Conservation (phyloP, 2,329 filamentous ascomycete species). For the Pseudogymnoascus sp. region DNA sequence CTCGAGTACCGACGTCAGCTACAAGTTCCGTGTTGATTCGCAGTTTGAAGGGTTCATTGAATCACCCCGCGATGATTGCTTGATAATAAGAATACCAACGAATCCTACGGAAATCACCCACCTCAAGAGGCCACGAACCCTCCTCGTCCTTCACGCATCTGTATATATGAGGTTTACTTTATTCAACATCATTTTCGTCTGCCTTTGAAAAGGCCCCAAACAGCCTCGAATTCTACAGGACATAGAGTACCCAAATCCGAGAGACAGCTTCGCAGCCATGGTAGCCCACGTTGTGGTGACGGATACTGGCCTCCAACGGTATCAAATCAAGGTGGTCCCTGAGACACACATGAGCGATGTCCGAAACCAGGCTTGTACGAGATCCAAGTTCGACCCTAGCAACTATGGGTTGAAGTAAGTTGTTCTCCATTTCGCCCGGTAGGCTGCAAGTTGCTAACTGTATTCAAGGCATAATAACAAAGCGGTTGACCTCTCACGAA, state of each 20-base stretch:
- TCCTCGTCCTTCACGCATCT: background rate
- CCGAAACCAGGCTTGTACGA: slow-evolving; percentile 76
- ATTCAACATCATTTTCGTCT: background rate
- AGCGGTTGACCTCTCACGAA: slow-evolving; percentile 72
- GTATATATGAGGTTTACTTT: background rate
- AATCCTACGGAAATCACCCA: slow-evolving; percentile 21
- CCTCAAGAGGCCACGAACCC: background rate
- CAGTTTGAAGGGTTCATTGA: background rate
- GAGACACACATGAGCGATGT: slow-evolving; percentile 76
- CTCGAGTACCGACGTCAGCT: background rate
- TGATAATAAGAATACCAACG: slow-evolving; percentile 22
- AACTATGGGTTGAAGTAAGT: slow-evolving; percentile 73
- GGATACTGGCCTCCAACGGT: slow-evolving; percentile 66
- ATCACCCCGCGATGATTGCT: slow-evolving; percentile 24
- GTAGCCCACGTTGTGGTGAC: slow-evolving; percentile 83
- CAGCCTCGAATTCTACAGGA: background rate
- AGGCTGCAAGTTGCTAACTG: slow-evolving; percentile 17
- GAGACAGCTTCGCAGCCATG: slow-evolving; percentile 43
- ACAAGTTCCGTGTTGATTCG: background rate
- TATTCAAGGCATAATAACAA: slow-evolving; percentile 66
- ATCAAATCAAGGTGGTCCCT: slow-evolving; percentile 74
- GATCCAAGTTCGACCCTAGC: slow-evolving; percentile 52
- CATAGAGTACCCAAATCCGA: background rate
- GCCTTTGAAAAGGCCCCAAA: background rate
- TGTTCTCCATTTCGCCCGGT: background rate